These are phyloP conservation scores for Pythium aquatile DNA, from an alignment of 352 stramenopile species.

Conservation along the genomic window DNA sequence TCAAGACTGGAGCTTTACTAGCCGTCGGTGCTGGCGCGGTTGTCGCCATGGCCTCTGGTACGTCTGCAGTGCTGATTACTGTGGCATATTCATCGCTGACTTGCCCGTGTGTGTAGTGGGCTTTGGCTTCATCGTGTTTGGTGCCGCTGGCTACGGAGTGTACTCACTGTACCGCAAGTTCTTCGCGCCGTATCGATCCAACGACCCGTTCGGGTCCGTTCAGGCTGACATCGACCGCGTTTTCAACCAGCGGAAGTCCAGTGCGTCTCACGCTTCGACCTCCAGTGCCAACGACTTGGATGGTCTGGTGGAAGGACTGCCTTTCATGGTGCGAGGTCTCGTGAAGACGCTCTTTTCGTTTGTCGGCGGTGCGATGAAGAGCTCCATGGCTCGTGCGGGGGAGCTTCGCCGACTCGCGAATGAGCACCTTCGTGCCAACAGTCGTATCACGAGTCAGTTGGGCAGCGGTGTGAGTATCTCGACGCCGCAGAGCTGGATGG, in stretches of 20 bases:
- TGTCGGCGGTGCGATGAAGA: slow-evolving; percentile 55
- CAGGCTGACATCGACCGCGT: slow-evolving; percentile 55
- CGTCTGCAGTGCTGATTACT: slow-evolving; percentile 13
- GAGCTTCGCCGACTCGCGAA: slow-evolving; percentile 56
- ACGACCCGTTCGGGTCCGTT: slow-evolving; percentile 42
- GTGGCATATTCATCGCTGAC: not conserved
- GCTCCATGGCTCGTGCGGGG: slow-evolving; percentile 55
- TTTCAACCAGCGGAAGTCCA: slow-evolving; percentile 32
- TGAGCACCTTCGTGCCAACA: slow-evolving; percentile 53
- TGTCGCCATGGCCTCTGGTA: slow-evolving; percentile 64
- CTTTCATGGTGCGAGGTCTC: slow-evolving; percentile 53
- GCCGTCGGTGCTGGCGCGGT: slow-evolving; percentile 55
- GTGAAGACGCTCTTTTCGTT: slow-evolving; percentile 73
- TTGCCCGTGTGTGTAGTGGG: slow-evolving; percentile 39
- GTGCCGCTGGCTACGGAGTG: slow-evolving; percentile 64
- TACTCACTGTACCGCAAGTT: slow-evolving; percentile 72
- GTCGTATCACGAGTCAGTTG: slow-evolving; percentile 47
- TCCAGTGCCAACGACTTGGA: slow-evolving; percentile 33
- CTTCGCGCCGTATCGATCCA: slow-evolving; percentile 46
- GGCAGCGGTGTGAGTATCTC: slow-evolving; percentile 48
- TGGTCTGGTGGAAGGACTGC: slow-evolving; percentile 54
- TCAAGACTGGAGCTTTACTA: slow-evolving; percentile 66
- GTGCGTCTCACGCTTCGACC: not conserved
- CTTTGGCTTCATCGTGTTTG: slow-evolving; percentile 66
- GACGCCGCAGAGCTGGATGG: slow-evolving; percentile 66